A percentile compares a stretch with the other conserved stretches of the same genome.
These are phyloP conservation scores for Podospora australis DNA, from an alignment of 495 filamentous ascomycete genomes.

Conservation along the genomic window DNA sequence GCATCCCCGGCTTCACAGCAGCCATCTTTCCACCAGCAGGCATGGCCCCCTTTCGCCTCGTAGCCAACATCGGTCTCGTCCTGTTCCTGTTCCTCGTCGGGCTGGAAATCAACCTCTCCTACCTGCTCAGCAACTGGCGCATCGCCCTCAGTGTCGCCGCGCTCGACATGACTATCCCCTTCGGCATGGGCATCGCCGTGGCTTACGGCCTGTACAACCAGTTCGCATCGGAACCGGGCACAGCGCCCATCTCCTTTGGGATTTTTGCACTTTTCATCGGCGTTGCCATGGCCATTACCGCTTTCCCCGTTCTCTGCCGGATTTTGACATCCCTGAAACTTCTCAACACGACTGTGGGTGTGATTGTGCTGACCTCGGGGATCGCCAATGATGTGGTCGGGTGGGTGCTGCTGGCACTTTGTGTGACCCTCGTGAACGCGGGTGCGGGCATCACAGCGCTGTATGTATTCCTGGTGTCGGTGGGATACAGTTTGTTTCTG, in stretches of 20 bases:
- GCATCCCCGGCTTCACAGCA: constrained; percentile 66
- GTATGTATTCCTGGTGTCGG: constrained; percentile 67
- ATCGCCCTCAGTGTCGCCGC: constrained; percentile 71
- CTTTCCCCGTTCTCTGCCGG: constrained; percentile 90
- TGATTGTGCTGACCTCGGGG: constrained; percentile 83
- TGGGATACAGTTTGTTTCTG: constrained; percentile 71
- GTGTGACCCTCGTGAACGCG: constrained; percentile 85
- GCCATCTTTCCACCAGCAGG: constrained; percentile 67
- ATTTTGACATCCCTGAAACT: constrained; percentile 88
- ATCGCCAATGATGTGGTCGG: constrained; percentile 87
- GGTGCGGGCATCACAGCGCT: constrained; percentile 75
- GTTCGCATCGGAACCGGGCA: constrained; percentile 61
- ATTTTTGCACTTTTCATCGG: constrained; percentile 86
- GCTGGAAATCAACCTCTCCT: constrained; percentile 79
- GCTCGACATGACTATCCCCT: constrained; percentile 75
- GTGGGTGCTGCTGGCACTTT: constrained; percentile 88
- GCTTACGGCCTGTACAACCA: constrained; percentile 77
- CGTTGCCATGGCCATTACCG: constrained; percentile 89
- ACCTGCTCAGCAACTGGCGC: constrained; percentile 76
- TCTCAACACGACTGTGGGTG: constrained; percentile 72
- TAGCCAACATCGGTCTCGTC: constrained; percentile 80
- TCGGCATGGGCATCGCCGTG: constrained; percentile 59
- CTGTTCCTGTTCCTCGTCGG: constrained; percentile 88
- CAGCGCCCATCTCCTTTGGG: constrained; percentile 64
- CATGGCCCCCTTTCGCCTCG: constrained; percentile 65